Evolutionary conservation across 441 rosid species (phyloP).

Genomic region (Biscutella auriculata): DNA sequence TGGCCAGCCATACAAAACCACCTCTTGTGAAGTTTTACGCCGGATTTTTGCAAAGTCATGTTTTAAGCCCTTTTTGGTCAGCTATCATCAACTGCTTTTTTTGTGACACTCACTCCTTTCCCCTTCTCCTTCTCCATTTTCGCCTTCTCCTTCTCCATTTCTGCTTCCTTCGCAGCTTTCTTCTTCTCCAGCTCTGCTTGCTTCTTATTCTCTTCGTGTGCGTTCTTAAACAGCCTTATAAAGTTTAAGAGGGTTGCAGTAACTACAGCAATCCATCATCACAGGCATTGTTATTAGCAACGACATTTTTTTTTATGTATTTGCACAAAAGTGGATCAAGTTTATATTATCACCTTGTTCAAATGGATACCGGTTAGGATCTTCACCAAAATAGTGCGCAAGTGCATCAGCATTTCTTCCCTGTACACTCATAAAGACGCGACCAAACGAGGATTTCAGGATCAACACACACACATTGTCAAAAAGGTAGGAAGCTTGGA

Average conservation of each 20-base stretch:
- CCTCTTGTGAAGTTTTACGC: constrained; percentile 3
- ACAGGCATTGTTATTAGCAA: constrained; percentile 7
- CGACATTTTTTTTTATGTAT: background rate
- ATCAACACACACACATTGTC: constrained; percentile 15
- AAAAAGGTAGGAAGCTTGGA: background rate
- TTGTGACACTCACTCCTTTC: constrained; percentile 51
- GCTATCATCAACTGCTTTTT: constrained; percentile 41
- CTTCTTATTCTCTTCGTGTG: constrained; percentile 86
- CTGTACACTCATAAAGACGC: constrained; percentile 30
- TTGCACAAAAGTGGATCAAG: background rate
- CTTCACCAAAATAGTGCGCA: constrained; percentile 88
- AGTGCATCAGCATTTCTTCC: constrained; percentile 98
- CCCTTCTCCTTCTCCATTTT: no score
- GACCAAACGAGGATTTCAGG: background rate
- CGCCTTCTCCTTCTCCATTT: constrained; percentile 84
- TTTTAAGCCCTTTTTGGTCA: constrained; percentile 1
- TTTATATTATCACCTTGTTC: constrained; percentile 67
- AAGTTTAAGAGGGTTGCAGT: constrained; percentile 76
- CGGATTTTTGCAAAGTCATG: constrained; percentile 2
- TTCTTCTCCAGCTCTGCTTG: constrained; percentile 87
- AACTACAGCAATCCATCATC: constrained; percentile 45
- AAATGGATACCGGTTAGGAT: constrained; percentile 89
- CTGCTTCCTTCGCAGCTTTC: constrained; percentile 76
- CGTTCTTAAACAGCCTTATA: constrained; percentile 74
- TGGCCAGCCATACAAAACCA: constrained; percentile 5